Evolutionary conservation across 1,139 yeast genomes (phyloP).

Genomic region (Citeromyces hawaiiensis): DNA sequence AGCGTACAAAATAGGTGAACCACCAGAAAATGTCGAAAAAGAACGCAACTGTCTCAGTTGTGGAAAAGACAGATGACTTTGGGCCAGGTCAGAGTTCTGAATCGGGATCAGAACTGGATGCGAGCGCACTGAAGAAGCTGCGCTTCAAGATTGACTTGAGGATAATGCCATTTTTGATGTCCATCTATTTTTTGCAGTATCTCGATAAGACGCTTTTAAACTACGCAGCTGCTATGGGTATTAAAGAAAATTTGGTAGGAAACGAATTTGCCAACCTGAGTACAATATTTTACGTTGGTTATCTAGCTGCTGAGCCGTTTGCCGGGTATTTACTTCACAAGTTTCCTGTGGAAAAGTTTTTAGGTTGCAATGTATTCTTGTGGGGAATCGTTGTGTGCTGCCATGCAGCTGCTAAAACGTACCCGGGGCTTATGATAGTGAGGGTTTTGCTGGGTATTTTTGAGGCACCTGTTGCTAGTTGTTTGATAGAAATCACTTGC

Average conservation of each 20-base stretch:
- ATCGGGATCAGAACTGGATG: neutral
- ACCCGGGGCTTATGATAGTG: constrained; percentile 22
- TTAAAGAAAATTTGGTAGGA: constrained; percentile 17
- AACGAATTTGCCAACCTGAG: constrained; percentile 17
- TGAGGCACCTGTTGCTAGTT: constrained; percentile 24
- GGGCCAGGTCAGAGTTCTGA: neutral
- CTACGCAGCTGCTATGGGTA: constrained; percentile 33
- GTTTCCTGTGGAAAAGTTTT: constrained; percentile 38
- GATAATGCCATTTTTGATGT: constrained; percentile 36
- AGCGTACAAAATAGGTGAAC: too few relatives aligned
- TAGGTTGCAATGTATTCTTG: constrained; percentile 26
- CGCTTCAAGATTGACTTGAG: constrained; percentile 33
- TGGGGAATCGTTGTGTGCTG: constrained; percentile 39
- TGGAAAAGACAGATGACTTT: neutral
- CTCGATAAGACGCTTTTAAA: constrained; percentile 29
- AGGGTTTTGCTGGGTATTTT: constrained; percentile 23
- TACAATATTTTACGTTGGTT: constrained; percentile 41
- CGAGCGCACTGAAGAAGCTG: constrained; percentile 9
- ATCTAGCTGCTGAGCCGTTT: constrained; percentile 37
- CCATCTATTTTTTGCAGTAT: constrained; percentile 28
- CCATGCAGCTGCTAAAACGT: constrained; percentile 19
- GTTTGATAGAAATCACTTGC: constrained; percentile 22
- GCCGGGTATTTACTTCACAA: constrained; percentile 36
- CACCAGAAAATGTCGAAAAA: neutral
- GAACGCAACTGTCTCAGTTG: neutral